Evolutionary conservation across 345 rosid genomes (phyloP).

Genomic region (Linum lewisii): DNA sequence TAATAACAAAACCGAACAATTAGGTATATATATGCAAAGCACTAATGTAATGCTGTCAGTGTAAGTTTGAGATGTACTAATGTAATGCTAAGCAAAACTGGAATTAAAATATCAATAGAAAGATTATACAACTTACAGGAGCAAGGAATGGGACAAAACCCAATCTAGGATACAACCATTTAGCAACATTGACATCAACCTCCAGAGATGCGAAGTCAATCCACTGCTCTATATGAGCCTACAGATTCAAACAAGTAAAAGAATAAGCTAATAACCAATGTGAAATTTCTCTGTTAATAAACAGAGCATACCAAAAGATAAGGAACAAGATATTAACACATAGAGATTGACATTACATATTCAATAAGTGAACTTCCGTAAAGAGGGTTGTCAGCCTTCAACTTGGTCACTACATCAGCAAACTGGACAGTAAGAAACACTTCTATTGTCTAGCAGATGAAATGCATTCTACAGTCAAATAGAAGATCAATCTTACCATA

Average conservation of each 20-base stretch:
- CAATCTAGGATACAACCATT: constrained; percentile 55
- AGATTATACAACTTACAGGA: constrained; percentile 37
- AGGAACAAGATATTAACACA: no score
- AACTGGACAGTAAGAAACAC: neutral
- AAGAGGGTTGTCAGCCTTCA: constrained; percentile 58
- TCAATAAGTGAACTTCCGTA: constrained; percentile 59
- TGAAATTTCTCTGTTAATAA: neutral
- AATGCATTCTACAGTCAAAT: neutral
- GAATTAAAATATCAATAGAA: neutral
- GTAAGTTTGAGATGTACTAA: neutral
- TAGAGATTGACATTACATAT: constrained; percentile 37
- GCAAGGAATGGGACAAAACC: constrained; percentile 55
- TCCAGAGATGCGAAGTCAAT: constrained; percentile 73
- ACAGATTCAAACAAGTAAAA: constrained; percentile 6
- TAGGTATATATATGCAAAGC: neutral
- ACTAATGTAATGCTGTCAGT: no score
- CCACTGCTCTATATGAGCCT: constrained; percentile 96
- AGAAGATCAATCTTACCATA: constrained; percentile 38
- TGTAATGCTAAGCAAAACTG: neutral
- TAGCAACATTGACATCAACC: constrained; percentile 51
- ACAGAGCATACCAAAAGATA: neutral
- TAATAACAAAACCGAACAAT: neutral
- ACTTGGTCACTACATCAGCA: neutral
- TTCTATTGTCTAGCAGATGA: neutral
- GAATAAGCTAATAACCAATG: neutral